Evolutionary conservation across 192 early-diverging fungal genomes (phyloP).

Genomic region (Backusella psychrophila): DNA sequence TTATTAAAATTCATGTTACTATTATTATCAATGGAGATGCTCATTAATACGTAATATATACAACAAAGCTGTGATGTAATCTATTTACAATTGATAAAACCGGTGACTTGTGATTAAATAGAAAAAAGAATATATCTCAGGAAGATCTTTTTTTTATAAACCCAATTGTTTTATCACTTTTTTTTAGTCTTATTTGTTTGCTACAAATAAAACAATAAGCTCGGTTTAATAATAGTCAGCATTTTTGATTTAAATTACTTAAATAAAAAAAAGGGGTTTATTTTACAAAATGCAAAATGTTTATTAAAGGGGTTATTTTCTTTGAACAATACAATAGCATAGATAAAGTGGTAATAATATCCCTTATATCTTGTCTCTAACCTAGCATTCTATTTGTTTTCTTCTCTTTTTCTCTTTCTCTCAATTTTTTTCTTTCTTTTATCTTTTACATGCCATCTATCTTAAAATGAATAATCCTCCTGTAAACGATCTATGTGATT

Average conservation of each 20-base stretch:
- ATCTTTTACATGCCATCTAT: not conserved
- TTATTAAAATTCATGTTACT: not conserved
- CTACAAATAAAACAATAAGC: not conserved
- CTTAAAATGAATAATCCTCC: not conserved
- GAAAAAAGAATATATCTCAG: not conserved
- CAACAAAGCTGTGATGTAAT: not conserved
- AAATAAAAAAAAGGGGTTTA: not conserved
- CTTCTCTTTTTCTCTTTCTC: not conserved
- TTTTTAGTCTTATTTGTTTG: not conserved
- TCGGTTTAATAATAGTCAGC: not conserved
- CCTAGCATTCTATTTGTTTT: not conserved
- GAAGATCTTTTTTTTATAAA: not conserved
- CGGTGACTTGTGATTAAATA: not conserved
- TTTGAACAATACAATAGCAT: not conserved
- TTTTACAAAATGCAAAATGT: conserved; percentile 5
- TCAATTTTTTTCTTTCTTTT: conserved; percentile 9
- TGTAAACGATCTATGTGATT: not conserved
- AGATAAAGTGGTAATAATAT: not conserved
- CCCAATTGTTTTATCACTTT: not conserved
- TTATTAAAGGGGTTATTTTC: not conserved
- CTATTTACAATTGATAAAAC: not conserved
- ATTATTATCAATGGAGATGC: not conserved
- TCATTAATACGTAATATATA: conserved; percentile 1
- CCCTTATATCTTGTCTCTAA: not conserved
- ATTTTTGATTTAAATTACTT: conserved; percentile 7